phyloP scores from a whole-genome alignment of 2,329 filamentous ascomycete genomes.

The Alternaria longipes region DNA sequence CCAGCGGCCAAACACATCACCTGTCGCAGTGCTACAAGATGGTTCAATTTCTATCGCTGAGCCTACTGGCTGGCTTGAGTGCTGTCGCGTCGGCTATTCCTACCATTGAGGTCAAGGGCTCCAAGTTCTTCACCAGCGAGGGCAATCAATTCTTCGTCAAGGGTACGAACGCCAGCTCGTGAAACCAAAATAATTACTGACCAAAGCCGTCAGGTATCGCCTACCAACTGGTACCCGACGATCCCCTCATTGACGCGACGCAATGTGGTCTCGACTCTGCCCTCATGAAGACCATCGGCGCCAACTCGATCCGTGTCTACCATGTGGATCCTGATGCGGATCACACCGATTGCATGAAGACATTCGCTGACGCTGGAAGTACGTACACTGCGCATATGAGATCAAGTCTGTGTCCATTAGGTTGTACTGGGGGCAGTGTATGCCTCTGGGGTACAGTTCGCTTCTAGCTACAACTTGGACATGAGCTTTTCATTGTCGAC shows the following conservation, averaged over 20 bases:
- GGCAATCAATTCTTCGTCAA: constrained; percentile 87
- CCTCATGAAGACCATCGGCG: constrained; percentile 81
- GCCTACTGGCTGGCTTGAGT: constrained; percentile 37
- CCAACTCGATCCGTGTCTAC: constrained; percentile 88
- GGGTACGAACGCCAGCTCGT: constrained; percentile 58
- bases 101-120: constrained; percentile 70
- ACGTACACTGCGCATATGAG: background rate
- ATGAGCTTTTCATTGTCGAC: background rate
- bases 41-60: constrained; percentile 18
- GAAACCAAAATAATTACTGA: constrained; percentile 8
- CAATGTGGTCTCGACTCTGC: constrained; percentile 80
- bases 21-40: constrained; percentile 12
- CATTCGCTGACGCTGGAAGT: constrained; percentile 71
- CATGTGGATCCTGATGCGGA: constrained; percentile 78
- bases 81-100: constrained; percentile 58
- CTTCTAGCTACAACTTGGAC: background rate
- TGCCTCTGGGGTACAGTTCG: background rate
- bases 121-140: constrained; percentile 85
- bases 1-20: background rate
- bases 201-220: constrained; percentile 69
- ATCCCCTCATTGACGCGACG: constrained; percentile 77
- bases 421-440: background rate
- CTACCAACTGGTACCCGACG: constrained; percentile 71
- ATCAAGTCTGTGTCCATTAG: background rate
- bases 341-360: constrained; percentile 82